Evolutionary conservation across 192 early-diverging fungal species (phyloP), one percentile per base, ranked within the genome.

Genomic region (Coemansia sp.): DNA sequence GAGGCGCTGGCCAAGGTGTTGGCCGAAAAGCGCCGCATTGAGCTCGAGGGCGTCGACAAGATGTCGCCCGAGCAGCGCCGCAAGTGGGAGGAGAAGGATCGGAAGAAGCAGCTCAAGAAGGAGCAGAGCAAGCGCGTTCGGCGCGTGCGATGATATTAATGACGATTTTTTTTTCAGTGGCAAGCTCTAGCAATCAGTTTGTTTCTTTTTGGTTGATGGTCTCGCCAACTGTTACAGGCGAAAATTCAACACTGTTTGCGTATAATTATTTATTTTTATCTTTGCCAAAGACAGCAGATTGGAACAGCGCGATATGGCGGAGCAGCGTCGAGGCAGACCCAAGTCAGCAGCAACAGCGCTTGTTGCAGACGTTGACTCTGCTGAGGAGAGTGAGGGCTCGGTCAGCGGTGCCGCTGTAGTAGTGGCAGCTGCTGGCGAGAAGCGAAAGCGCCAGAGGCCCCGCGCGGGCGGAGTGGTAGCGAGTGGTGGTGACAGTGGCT

Each of bases 31-130:
- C 89, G 90, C 66, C 83, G 81, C 39, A 82, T 76, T 11, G 83
- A 86, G 63, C 84, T 86, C 54, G 84, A 91, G 29, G 71, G 81
- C 24, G 75, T 90, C 19, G 70, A 68, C 54, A 88, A 89, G 61
- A 65, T 91, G 83, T 79, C 83, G 36, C 85, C 91, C 39, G 88
- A 88, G 56, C 88, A 89, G 73, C 89, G 88, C 65, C 88, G 91
- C 61, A 94, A 91, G 73, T 88, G 82, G 79, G 91, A 94, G 56
- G 92, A 93, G 79, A 87, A 87, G 74, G 86, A 92, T 53, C 76
- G 84, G 48, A 85, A 86, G 74, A 82, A 82, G 72, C 83, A 87
- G 77, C 59, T 85, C 54, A 90, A 90, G 80, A 87, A 87, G 72
- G 72, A 77, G 55, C 81, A 76, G 62, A 78, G 77, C 74, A 86